Evolutionary conservation across 202 grass and related monocot species (phyloP).

Genomic region (Zizania palustris): DNA sequence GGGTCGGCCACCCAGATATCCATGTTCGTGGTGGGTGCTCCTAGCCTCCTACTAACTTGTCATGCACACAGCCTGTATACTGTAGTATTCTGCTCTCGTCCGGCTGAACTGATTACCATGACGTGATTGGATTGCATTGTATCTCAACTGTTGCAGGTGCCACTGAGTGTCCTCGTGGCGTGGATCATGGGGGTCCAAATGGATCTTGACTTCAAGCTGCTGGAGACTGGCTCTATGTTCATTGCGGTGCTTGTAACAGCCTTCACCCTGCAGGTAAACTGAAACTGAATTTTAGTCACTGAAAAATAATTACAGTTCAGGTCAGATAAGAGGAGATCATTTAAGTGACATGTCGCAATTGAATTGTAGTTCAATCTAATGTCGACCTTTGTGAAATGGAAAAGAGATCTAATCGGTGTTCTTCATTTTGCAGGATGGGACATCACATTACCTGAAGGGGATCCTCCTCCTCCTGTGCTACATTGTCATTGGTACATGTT

Average conservation of each 20-base stretch:
- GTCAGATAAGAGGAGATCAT: constrained; percentile 9
- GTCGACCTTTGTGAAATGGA: background rate
- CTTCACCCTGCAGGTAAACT: constrained; percentile 74
- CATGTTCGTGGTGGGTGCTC: constrained; percentile 93
- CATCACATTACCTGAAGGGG: constrained; percentile 90
- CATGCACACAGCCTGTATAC: background rate
- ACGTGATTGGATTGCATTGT: constrained; percentile 20
- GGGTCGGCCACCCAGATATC: constrained; percentile 96
- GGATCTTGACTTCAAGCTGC: constrained; percentile 92
- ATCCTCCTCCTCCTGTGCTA: constrained; percentile 81
- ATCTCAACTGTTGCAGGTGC: constrained; percentile 56
- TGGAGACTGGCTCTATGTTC: constrained; percentile 74
- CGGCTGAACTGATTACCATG: constrained; percentile 1
- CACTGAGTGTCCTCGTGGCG: constrained; percentile 70
- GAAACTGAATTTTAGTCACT: background rate
- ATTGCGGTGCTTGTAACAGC: constrained; percentile 73
- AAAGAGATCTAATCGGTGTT: background rate
- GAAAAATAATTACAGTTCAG: background rate
- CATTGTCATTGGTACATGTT: constrained; percentile 64
- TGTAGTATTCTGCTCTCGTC: constrained; percentile 10
- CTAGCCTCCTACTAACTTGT: background rate
- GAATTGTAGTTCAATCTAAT: background rate
- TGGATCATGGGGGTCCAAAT: constrained; percentile 81
- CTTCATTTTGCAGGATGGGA: constrained; percentile 59
- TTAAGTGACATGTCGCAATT: background rate